Conservation (phyloP, 176 grass and related monocot genomes). For the Rhynchospora pubera region DNA sequence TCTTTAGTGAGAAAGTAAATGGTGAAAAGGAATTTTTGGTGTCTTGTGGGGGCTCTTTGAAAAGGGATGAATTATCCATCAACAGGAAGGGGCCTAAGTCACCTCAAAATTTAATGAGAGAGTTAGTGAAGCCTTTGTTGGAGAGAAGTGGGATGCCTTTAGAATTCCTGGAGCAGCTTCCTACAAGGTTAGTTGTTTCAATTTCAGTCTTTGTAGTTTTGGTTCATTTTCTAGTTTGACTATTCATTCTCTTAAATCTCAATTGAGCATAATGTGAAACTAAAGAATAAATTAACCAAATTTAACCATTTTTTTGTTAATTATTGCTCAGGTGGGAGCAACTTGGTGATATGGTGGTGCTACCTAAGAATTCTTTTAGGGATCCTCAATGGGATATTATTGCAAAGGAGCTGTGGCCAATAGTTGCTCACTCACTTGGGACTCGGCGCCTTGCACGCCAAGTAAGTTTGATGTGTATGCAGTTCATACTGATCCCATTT, state of each 20-base stretch:
- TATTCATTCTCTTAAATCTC: not conserved
- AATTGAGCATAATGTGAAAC: too few relatives aligned
- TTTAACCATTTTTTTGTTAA: slow-evolving; percentile 25
- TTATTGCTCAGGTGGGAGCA: slow-evolving; percentile 67
- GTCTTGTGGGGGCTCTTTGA: slow-evolving; percentile 41
- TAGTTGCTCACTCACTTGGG: slow-evolving; percentile 61
- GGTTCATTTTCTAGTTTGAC: not conserved
- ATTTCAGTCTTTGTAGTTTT: not conserved
- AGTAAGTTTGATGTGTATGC: slow-evolving; percentile 35
- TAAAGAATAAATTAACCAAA: not conserved
- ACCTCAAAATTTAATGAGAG: slow-evolving; percentile 67
- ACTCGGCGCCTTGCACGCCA: slow-evolving; percentile 73
- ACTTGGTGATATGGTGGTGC: slow-evolving; percentile 69
- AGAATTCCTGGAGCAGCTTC: slow-evolving; percentile 63
- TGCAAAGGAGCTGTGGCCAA: slow-evolving; percentile 72
- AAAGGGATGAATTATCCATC: slow-evolving; percentile 50
- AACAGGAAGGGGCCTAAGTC: slow-evolving; percentile 54
- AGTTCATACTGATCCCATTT: not conserved
- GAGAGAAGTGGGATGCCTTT: slow-evolving; percentile 47
- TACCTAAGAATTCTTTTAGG: slow-evolving; percentile 85
- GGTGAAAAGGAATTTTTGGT: slow-evolving; percentile 33
- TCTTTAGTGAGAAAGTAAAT: slow-evolving; percentile 30
- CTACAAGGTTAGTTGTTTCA: slow-evolving; percentile 57
- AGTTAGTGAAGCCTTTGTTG: slow-evolving; percentile 56
- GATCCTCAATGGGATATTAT: slow-evolving; percentile 71